Evolutionary conservation across 1,139 yeast species (phyloP).

Genomic region (Kluyveromyces sp.): DNA sequence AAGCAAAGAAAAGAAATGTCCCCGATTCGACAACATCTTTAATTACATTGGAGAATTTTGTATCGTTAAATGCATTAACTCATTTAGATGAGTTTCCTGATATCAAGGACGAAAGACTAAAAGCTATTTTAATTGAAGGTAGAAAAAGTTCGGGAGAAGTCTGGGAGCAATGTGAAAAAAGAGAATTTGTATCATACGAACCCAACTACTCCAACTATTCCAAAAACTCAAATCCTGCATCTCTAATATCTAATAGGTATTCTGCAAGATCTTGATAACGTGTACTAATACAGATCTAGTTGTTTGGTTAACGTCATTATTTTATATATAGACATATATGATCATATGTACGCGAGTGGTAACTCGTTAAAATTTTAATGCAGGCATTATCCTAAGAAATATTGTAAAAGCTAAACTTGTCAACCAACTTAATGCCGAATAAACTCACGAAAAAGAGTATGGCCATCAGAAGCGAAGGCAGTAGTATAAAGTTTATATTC

Average conservation of each 20-base stretch:
- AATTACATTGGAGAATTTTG: conserved; percentile 1
- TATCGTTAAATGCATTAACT: background rate
- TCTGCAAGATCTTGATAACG: too few relatives aligned
- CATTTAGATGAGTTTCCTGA: conserved; percentile 3
- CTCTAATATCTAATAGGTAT: too few relatives aligned
- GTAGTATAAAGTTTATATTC: conserved; percentile 47
- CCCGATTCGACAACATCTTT: background rate
- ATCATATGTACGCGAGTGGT: too few relatives aligned
- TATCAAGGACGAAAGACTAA: conserved; percentile 5
- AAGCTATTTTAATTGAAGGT: conserved; percentile 6
- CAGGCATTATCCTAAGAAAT: conserved; percentile 4
- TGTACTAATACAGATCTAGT: too few relatives aligned
- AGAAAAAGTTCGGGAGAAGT: conserved; percentile 6
- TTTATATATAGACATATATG: too few relatives aligned
- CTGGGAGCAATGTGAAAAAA: conserved; percentile 10
- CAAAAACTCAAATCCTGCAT: too few relatives aligned
- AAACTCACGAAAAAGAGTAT: conserved; percentile 51
- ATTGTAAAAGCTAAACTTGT: conserved; percentile 19
- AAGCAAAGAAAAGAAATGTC: background rate
- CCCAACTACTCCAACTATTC: background rate
- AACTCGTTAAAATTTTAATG: too few relatives aligned
- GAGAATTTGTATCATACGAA: conserved; percentile 9
- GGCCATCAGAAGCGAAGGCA: conserved; percentile 52
- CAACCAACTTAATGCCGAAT: conserved; percentile 49
- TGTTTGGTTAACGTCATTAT: too few relatives aligned